Conservation (phyloP, 305 asterid species). For the Nicotiana rustica region DNA sequence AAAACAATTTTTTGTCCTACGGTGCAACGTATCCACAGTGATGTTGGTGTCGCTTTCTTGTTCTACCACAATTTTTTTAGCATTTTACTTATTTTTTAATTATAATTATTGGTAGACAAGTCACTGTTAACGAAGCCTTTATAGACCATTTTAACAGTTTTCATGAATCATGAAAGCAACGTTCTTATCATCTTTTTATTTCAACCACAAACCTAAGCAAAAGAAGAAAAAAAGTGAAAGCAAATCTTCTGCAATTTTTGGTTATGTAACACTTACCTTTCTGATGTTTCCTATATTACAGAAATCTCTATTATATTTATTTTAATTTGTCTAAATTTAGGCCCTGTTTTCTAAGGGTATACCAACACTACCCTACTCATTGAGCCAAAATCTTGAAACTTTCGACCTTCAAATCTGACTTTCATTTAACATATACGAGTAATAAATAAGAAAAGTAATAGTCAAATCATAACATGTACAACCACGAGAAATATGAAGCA, state of each 20-base stretch:
- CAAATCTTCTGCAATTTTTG: neutral
- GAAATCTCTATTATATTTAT: neutral
- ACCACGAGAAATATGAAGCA: too few species aligned
- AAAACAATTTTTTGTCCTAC: too few species aligned
- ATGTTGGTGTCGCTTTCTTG: neutral
- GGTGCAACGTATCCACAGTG: too few species aligned
- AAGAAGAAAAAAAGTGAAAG: neutral
- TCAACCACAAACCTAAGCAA: conserved; percentile 7
- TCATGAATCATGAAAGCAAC: neutral
- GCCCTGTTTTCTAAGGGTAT: too few species aligned
- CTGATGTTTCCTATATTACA: neutral
- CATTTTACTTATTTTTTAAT: neutral
- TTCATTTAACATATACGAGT: too few species aligned
- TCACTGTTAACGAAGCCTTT: conserved; percentile 6
- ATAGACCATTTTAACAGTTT: conserved; percentile 5
- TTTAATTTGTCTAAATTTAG: neutral
- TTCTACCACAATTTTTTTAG: neutral
- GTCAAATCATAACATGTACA: too few species aligned
- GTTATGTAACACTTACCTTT: neutral
- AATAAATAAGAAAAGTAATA: too few species aligned
- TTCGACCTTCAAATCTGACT: too few species aligned
- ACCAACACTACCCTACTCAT: too few species aligned
- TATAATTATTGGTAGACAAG: neutral
- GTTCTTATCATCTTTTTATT: neutral
- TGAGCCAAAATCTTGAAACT: too few species aligned